Conservation (phyloP, 1,284 basidiomycete species). For the Schizophyllum amplum region DNA sequence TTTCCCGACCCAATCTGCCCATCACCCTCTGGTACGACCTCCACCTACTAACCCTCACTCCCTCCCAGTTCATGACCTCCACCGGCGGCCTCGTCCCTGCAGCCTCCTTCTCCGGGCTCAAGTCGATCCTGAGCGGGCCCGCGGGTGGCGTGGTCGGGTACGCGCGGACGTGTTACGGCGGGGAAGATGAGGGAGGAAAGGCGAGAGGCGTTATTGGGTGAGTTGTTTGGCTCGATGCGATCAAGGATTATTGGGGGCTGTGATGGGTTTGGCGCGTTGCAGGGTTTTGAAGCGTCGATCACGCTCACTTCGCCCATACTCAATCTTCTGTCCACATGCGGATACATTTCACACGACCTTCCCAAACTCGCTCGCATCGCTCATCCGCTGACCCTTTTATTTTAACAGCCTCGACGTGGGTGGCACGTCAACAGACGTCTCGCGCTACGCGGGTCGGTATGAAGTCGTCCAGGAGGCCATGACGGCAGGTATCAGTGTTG, state of each 20-base stretch:
- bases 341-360: too few species aligned
- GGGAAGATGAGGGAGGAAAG: conserved; percentile 43
- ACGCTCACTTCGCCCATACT: too few species aligned
- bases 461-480: conserved; percentile 89
- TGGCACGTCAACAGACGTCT: conserved; percentile 88
- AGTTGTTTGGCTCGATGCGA: conserved; percentile 14
- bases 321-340: too few species aligned
- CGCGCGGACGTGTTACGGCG: conserved; percentile 65
- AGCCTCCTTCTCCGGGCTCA: conserved; percentile 82
- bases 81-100: conserved; percentile 85
- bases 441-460: conserved; percentile 78
- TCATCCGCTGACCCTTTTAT: not conserved
- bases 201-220: conserved; percentile 71
- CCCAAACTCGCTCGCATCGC: too few species aligned
- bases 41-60: too few species aligned
- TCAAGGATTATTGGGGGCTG: too few species aligned
- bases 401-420: conserved; percentile 63
- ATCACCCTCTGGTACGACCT: too few species aligned
- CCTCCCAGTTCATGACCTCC: conserved; percentile 68
- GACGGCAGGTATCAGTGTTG: conserved; percentile 85
- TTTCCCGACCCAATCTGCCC: too few species aligned
- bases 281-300: too few species aligned
- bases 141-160: conserved; percentile 88
- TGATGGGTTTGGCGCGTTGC: too few species aligned
- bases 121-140: conserved; percentile 82